Evolutionary conservation across 1,284 basidiomycete genomes (phyloP).

Genomic region (Microstroma glucosiphilum): DNA sequence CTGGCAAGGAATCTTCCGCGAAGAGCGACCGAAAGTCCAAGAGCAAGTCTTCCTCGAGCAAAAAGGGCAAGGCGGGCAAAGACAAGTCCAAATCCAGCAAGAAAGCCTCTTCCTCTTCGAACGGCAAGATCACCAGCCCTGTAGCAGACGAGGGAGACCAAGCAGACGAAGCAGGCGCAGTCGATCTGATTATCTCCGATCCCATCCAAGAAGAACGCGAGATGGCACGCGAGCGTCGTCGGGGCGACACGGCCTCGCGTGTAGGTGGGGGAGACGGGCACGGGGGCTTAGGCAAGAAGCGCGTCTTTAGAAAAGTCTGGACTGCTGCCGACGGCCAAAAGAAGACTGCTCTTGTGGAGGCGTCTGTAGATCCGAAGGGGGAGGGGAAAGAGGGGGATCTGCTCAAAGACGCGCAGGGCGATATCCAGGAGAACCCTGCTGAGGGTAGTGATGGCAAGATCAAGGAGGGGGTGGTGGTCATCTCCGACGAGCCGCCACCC

Average conservation of each 20-base stretch:
- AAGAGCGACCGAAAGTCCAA: too few species aligned
- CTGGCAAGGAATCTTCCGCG: too few species aligned
- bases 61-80: too few species aligned
- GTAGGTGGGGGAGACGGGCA: conserved; percentile 17
- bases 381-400: not conserved
- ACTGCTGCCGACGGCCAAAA: conserved; percentile 9
- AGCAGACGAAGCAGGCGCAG: conserved; percentile 22
- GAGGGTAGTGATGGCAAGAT: not conserved
- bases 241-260: conserved; percentile 34
- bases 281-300: conserved; percentile 19
- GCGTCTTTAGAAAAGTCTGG: conserved; percentile 31
- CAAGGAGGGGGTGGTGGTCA: not conserved
- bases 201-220: conserved; percentile 37
- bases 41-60: too few species aligned
- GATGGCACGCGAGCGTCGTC: conserved; percentile 26
- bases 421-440: not conserved
- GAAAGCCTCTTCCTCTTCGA: too few species aligned
- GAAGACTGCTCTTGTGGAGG: conserved; percentile 2
- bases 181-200: conserved; percentile 35
- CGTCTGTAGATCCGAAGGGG: not conserved
- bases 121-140: too few species aligned
- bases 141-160: not conserved
- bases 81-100: too few species aligned
- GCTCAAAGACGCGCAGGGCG: not conserved
- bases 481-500: not conserved